Evolutionary conservation across 2,329 filamentous ascomycete species (phyloP), one percentile per base, ranked within the genome.

Genomic region (Colletotrichum trifolii): DNA sequence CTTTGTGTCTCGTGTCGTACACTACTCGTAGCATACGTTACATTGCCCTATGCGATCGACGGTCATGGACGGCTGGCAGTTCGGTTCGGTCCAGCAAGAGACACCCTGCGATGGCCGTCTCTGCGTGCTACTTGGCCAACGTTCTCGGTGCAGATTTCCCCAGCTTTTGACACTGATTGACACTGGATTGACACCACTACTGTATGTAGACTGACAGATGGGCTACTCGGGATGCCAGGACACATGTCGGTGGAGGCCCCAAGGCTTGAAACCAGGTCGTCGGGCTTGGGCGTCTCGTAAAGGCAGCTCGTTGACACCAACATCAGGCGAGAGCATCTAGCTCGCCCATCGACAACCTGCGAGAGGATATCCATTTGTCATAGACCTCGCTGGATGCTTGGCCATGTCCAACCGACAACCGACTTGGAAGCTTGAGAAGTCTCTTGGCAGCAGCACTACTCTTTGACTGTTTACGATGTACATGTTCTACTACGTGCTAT

Each of bases 1-100:
- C 34, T 52, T 62, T 62, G 58, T 59, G 62, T 62, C 48, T 65
- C 46, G 47, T 25, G 42, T 57, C 47, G 47, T 4, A 46, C 13
- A 8, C 10, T 13, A 9, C 13, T 8, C 7, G 13, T 8, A 53
- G 52, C 53, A 25, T 52, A 62, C 52, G 63, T 65, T 56, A 62
- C 62, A 62, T 53, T 34, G n/a, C 12, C 25, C 8, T 11, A 25
- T 25, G 25, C 15, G 38, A 40, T 48, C 40, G 13, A 43, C 25
- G 35, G 45, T 12, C n/a, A 52, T 35, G 33, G 17, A 17, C 52
- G 52, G 39, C 35, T 25, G 25, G 8, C 17, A 45, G 43, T 10
- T 42, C 52, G 25, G 42, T 15, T 13, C 42, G 42, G 42, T 43
- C 6, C 42, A 43, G 13, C 4, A 6, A 43, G 42, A 25, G 52